phyloP scores from a whole-genome alignment of 2,329 filamentous ascomycete species.

The Colletotrichum godetiae region DNA sequence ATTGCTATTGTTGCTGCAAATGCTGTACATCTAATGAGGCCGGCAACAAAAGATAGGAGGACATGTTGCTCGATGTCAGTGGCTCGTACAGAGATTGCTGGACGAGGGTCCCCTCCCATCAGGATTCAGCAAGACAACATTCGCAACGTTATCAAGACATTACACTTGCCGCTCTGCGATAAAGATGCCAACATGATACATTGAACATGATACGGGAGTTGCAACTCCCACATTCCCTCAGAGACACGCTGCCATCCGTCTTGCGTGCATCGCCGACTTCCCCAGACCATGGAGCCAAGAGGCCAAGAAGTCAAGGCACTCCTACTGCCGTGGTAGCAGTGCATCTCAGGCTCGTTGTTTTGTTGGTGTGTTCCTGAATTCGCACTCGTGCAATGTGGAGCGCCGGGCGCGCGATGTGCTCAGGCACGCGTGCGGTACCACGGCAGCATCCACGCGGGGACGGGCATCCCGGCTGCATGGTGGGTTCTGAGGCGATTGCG shows the following conservation, averaged over 20 bases:
- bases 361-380: slow-evolving; percentile 28
- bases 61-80: neutral
- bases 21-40: no score
- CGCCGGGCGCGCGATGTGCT: neutral
- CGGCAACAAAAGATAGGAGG: neutral
- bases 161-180: neutral
- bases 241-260: neutral
- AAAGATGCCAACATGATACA: neutral
- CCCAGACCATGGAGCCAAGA: neutral
- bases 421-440: neutral
- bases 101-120: neutral
- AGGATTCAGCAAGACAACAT: neutral
- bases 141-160: neutral
- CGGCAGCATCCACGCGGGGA: slow-evolving; percentile 73
- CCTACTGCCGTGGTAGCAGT: slow-evolving; percentile 15
- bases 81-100: neutral
- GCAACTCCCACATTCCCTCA: neutral
- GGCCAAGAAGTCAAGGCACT: slow-evolving; percentile 27
- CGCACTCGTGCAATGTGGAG: slow-evolving; percentile 24
- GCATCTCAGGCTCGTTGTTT: neutral
- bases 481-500: slow-evolving; percentile 65
- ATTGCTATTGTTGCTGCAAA: neutral
- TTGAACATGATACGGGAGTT: neutral
- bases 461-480: slow-evolving; percentile 80
- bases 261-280: neutral